Conservation (phyloP, 1,284 basidiomycete genomes). For the Naganishia cerealis region DNA sequence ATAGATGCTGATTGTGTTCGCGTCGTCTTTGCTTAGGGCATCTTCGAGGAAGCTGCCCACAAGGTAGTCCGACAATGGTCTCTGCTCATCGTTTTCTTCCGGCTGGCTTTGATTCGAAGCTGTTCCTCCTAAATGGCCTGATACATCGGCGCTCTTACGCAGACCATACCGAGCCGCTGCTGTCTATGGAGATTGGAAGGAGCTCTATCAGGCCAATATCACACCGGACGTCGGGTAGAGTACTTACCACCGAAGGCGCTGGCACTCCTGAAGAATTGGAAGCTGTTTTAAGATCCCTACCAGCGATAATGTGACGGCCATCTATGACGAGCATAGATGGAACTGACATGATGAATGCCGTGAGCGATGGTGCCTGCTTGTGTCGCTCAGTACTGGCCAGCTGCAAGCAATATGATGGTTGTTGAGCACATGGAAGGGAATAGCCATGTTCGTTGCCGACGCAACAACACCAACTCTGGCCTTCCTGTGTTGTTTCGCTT, state of each 20-base stretch:
- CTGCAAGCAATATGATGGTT: not conserved
- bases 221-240: not conserved
- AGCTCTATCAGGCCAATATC: not conserved
- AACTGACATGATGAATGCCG: constrained; percentile 14
- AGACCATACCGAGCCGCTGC: constrained; percentile 45
- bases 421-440: not conserved
- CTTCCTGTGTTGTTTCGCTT: no score
- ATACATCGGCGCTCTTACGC: constrained; percentile 8
- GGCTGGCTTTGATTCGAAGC: constrained; percentile 5
- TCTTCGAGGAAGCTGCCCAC: constrained; percentile 28
- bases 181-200: constrained; percentile 30
- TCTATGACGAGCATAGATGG: constrained; percentile 23
- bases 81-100: constrained; percentile 9
- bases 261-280: constrained; percentile 23
- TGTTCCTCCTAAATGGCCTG: not conserved
- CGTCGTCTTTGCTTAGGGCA: constrained; percentile 28
- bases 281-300: constrained; percentile 21
- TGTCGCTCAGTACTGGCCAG: not conserved
- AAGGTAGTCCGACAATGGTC: constrained; percentile 28
- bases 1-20: constrained; percentile 69
- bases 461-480: constrained; percentile 1
- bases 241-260: constrained; percentile 9
- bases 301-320: constrained; percentile 21
- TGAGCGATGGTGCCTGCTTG: not conserved
- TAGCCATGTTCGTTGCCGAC: not conserved